Conservation (phyloP, 768 basidiomycete genomes). For the Leccinum rimulosum region DNA sequence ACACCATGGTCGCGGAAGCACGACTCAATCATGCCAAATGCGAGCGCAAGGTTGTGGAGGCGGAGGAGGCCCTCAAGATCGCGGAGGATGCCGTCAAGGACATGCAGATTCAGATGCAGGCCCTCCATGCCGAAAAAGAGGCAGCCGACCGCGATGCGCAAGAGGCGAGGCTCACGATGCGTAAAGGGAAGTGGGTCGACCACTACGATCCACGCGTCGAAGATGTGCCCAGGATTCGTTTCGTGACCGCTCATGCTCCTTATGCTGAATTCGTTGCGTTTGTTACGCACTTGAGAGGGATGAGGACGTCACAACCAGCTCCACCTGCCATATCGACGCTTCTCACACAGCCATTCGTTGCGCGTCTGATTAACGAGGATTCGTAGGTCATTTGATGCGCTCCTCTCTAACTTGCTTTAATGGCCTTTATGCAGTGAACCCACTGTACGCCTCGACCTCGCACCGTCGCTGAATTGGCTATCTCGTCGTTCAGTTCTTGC, state of each 20-base stretch:
- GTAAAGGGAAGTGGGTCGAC: conserved; percentile 70
- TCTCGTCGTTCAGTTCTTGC: conserved; percentile 77
- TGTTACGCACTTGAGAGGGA: conserved; percentile 67
- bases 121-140: conserved; percentile 66
- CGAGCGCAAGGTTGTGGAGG: conserved; percentile 72
- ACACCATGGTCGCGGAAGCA: conserved; percentile 97
- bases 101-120: conserved; percentile 86
- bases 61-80: conserved; percentile 74
- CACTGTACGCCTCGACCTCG: conserved; percentile 88
- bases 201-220: conserved; percentile 31
- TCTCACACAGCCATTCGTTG: conserved; percentile 74
- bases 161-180: conserved; percentile 49
- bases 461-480: conserved; percentile 93
- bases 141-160: conserved; percentile 50
- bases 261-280: conserved; percentile 82
- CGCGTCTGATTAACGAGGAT: conserved; percentile 76
- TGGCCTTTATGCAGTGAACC: conserved; percentile 58
- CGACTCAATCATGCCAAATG: conserved; percentile 62
- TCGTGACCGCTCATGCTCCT: conserved; percentile 68
- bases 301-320: conserved; percentile 57
- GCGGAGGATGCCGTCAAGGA: conserved; percentile 83
- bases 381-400: conserved; percentile 56
- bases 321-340: conserved; percentile 72
- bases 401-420: conserved; percentile 11
- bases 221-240: conserved; percentile 35